Evolutionary conservation across 1,284 basidiomycete genomes (phyloP), one percentile per base, ranked within the genome.

Genomic region (Cutaneotrichosporon spelunceum): DNA sequence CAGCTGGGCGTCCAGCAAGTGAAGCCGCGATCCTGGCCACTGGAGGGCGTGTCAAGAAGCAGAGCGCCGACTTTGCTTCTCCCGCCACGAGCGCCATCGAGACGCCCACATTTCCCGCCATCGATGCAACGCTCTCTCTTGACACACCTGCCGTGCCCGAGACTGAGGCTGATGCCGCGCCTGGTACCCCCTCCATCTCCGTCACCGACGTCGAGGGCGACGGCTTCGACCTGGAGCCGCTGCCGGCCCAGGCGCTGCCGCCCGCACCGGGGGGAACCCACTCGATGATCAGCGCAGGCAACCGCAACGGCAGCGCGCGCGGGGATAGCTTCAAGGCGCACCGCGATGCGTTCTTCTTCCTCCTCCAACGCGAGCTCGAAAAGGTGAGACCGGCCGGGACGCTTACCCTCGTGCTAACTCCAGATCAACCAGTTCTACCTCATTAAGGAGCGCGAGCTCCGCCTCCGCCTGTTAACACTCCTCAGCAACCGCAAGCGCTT

Each of bases 401-500:
- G 48, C 29, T 11, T 24, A 13, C n/a, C 14, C 6, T 14, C 53
- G 7, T 9, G 44, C 60, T 64, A 16, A 61, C 48, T n/a, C 21
- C 74, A 96, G 94, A 98, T 99, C 82, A 99, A 99, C 80, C 86
- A 88, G n/a, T 99, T 99, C 76, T 99, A 99, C 80, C 85, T 99
- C 54, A 91, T 95, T 79, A 97, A 96, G 79, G 96, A 99, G 79
- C 90, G 93, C 13, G 93, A 98, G 71, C 86, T 99, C 56, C 93
- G 92, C 75, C 80, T 95, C 65, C 86, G 93, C 55, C 86, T 99
- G 62, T 88, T 95, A 70, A 96, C 93, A 0, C 83, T 99, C 19
- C 84, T 99, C 52, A 93, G 93, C 39, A 98, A 98, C 79, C 88
- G 95, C 65, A 87, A 93, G 77, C 76, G 82, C 16, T 74, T 84